A percentile compares a stretch with the other conserved stretches of the same genome.
Evolutionary conservation across 73 alveolate species (phyloP).

Genomic region (Symbiodinium pilosum): DNA sequence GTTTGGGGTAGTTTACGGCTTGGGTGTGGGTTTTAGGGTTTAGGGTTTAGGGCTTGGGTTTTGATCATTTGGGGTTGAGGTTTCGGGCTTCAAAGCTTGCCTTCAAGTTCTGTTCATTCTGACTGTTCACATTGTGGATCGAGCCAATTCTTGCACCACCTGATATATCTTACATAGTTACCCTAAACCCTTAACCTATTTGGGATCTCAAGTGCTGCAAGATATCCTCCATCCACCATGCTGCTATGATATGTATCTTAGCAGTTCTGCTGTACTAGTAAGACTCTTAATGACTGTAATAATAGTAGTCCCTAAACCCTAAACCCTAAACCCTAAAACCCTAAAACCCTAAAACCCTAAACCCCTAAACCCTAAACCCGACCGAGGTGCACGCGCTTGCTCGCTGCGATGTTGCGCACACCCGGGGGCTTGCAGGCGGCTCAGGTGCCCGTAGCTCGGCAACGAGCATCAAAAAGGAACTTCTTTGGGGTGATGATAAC

Average conservation of each 20-base stretch:
- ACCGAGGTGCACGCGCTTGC: slow-evolving; percentile 55
- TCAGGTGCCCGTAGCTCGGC: not conserved
- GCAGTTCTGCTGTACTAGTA: too few relatives aligned
- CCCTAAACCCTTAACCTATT: too few relatives aligned
- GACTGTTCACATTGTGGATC: too few relatives aligned
- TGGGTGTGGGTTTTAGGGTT: not conserved
- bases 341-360: not conserved
- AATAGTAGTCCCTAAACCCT: not conserved
- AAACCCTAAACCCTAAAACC: not conserved
- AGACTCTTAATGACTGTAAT: too few relatives aligned
- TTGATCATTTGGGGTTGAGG: not conserved
- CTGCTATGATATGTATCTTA: too few relatives aligned
- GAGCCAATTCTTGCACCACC: too few relatives aligned
- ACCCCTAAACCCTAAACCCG: not conserved
- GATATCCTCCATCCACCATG: too few relatives aligned
- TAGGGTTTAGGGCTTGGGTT: not conserved
- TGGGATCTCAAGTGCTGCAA: too few relatives aligned
- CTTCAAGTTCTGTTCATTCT: too few relatives aligned
- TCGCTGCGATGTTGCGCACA: slow-evolving; percentile 58
- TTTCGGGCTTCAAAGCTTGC: not conserved
- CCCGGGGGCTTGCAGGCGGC: slow-evolving; percentile 70
- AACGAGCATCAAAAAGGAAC: too few relatives aligned
- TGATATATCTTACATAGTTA: too few relatives aligned
- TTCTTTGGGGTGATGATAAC: too few relatives aligned
- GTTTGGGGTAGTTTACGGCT: not conserved